Base-by-base conservation (phyloP, 2,329 filamentous ascomycete species). In the Endothia cerciana region DNA sequence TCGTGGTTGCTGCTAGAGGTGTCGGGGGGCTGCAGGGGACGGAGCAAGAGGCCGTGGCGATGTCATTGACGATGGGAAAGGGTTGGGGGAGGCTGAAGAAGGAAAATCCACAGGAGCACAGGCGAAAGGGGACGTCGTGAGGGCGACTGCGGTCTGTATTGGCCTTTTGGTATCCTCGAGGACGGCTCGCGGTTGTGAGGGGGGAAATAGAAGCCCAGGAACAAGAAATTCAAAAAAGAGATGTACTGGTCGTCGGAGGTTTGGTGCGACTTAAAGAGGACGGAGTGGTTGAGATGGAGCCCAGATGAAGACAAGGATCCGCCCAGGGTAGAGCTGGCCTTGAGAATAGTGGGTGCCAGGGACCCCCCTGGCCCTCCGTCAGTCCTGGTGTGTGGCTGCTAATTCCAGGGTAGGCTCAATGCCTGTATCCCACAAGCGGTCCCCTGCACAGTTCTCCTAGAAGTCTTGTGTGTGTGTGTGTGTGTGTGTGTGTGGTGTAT, bases 191-290 rank as follows among this genome's bases (percentile, higher is more conserved):
- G 68, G 70, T 74, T 69, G 69, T 73, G 72, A 74, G 72, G 15
- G 57, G 60, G 41, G 64, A 19, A 62, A 55, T 53, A 66, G 64
- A 45, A 61, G 63, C 57, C 66, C 60, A 68, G 66, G 43, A 58
- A 64, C 57, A 62, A 66, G 28, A 47, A 76, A 64, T n/a, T 58
- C 55, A 64, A 59, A 57, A 60, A 45, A 57, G 43, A 55, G 43
- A 55, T 66, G 66, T 63, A 64, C 62, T 74, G 75, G 71, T 72
- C 72, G 73, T 71, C 71, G 75, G 78, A 77, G 77, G 78, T 75
- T 81, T 82, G 82, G 82, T 84, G 81, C 77, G 78, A 82, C 81
- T 82, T 78, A 76, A 75, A 75, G 76, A 74, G 76, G 74, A 74
- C 73, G 75, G 77, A 75, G 75, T 75, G 76, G 77, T 78, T 78